These are phyloP conservation scores for Hygrocybe coccinea DNA, from an alignment of 768 basidiomycete genomes.

Conservation along the genomic window DNA sequence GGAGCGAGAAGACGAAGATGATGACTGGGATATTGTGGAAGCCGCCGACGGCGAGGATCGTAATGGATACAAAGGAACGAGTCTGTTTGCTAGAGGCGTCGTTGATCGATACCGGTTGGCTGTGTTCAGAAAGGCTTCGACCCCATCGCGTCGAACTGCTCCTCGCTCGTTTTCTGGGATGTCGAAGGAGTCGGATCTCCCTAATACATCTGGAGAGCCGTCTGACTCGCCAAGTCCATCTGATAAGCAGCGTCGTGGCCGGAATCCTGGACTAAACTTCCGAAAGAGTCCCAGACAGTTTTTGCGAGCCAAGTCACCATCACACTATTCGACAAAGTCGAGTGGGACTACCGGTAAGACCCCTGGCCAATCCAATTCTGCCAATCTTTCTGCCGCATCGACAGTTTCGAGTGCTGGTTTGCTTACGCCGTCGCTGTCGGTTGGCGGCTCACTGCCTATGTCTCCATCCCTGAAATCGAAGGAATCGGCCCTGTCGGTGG, in stretches of 20 bases:
- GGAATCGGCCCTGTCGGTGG: constrained; percentile 71
- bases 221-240: constrained; percentile 45
- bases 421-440: constrained; percentile 61
- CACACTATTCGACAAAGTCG: constrained; percentile 40
- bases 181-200: constrained; percentile 50
- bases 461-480: constrained; percentile 77
- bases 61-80: constrained; percentile 74
- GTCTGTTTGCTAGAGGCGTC: constrained; percentile 85
- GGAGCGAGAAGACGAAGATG: constrained; percentile 60
- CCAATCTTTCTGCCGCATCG: constrained; percentile 46
- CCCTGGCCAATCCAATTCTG: constrained; percentile 41
- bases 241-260: constrained; percentile 55
- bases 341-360: constrained; percentile 33
- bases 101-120: constrained; percentile 83
- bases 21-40: constrained; percentile 91
- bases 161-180: constrained; percentile 53
- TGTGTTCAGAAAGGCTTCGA: constrained; percentile 80
- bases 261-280: constrained; percentile 65
- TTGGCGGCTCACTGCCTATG: constrained; percentile 38
- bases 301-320: constrained; percentile 66
- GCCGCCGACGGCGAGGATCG: constrained; percentile 75
- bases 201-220: constrained; percentile 29
- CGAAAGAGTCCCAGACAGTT: constrained; percentile 70
- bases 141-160: constrained; percentile 45
- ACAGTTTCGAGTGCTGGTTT: constrained; percentile 40